Conservation (phyloP, 2,329 filamentous ascomycete genomes). For the Penicillium rolfsii region DNA sequence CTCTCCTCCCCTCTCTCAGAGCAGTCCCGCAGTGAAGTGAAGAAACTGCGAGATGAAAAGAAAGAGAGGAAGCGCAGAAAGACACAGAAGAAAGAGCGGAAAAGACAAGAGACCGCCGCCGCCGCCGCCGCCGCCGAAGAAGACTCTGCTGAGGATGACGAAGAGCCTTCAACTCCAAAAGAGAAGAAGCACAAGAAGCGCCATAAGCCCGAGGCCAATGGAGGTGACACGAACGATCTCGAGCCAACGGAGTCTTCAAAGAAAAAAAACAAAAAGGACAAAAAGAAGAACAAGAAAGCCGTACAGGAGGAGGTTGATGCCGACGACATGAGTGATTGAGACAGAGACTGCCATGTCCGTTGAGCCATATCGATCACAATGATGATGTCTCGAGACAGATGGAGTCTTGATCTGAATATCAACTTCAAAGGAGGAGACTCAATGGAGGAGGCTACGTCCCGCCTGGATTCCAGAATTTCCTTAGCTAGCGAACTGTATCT, state of each 20-base stretch:
- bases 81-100: constrained; percentile 15
- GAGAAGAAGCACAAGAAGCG: constrained; percentile 14
- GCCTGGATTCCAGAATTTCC: not conserved
- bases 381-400: not conserved
- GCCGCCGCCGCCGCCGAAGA: constrained; percentile 5
- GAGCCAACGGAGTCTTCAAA: constrained; percentile 4
- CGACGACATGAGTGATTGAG: not conserved
- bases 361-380: not conserved
- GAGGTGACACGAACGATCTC: not conserved
- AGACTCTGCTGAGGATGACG: not conserved
- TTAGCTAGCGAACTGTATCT: constrained; percentile 2
- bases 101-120: constrained; percentile 2
- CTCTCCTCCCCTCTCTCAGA: constrained; percentile 2
- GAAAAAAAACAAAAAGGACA: constrained; percentile 10
- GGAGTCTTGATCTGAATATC: not conserved
- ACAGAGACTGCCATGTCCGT: not conserved
- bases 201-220: constrained; percentile 18
- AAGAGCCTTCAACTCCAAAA: constrained; percentile 18
- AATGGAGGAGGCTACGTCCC: not conserved
- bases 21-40: constrained; percentile 5
- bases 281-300: constrained; percentile 2
- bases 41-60: constrained; percentile 9
- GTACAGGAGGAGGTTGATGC: not conserved
- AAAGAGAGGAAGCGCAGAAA: constrained; percentile 16
- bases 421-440: not conserved